These are phyloP conservation scores for Paramecium sonneborni DNA, from an alignment of 73 alveolate species.

Conservation along the genomic window DNA sequence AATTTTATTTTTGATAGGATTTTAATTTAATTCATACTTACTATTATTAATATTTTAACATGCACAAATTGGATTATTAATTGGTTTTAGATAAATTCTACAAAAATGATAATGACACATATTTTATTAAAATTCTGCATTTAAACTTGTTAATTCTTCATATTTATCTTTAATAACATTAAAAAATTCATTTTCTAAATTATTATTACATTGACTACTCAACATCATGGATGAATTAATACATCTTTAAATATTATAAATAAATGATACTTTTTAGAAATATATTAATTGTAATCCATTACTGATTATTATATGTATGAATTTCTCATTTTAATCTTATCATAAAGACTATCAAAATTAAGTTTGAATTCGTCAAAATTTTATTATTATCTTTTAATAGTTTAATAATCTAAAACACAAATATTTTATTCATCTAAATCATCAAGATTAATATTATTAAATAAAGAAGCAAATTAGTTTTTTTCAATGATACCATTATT, in stretches of 20 bases:
- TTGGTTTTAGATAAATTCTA: not conserved
- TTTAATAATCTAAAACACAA: slow-evolving; percentile 17
- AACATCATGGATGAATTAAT: not conserved
- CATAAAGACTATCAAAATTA: slow-evolving; percentile 26
- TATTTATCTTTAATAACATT: not conserved
- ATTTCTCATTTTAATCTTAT: slow-evolving; percentile 30
- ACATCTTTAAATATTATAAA: not conserved
- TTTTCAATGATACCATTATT: not conserved
- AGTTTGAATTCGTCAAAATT: slow-evolving; percentile 25
- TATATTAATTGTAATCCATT: not conserved
- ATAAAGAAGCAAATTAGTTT: not conserved
- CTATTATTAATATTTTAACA: not conserved
- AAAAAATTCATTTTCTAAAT: slow-evolving; percentile 6
- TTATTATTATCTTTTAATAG: not conserved
- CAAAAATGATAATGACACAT: slow-evolving; percentile 12
- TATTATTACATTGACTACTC: not conserved
- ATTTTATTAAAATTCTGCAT: not conserved
- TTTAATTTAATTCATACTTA: not conserved
- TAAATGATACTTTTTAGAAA: not conserved
- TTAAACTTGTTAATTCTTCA: not conserved
- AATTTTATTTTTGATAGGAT: slow-evolving; percentile 19
- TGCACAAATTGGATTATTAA: not conserved
- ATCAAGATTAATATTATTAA: not conserved
- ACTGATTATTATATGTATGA: not conserved
- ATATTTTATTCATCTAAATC: slow-evolving; percentile 42